phyloP scores from a whole-genome alignment of 2,329 filamentous ascomycete species.

The Hortaea werneckii region DNA sequence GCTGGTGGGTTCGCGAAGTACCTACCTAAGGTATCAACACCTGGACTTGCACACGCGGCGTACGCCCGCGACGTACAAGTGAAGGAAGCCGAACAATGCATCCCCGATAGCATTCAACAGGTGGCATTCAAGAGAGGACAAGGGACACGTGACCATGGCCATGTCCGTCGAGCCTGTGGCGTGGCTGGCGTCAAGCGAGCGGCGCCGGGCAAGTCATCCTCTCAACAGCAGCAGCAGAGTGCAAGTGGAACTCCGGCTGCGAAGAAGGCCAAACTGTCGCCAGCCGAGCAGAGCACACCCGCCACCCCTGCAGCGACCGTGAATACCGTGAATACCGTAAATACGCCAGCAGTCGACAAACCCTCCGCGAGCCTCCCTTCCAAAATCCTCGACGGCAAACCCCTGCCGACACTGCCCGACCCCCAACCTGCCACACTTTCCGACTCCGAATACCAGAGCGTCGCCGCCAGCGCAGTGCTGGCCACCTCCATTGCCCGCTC shows the following conservation, averaged over 20 bases:
- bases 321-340: not conserved
- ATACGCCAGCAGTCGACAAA: not conserved
- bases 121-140: too few species aligned
- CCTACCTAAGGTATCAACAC: too few species aligned
- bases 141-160: too few species aligned
- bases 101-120: too few species aligned
- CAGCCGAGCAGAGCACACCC: not conserved
- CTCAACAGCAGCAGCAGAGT: conserved; percentile 12
- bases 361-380: conserved; percentile 41
- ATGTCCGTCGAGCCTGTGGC: conserved; percentile 2
- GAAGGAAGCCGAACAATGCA: too few species aligned
- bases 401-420: conserved; percentile 59
- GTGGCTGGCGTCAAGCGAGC: conserved; percentile 16
- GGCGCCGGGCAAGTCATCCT: not conserved
- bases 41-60: too few species aligned
- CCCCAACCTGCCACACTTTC: conserved; percentile 56
- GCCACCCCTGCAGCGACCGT: not conserved
- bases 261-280: conserved; percentile 16
- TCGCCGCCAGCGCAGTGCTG: conserved; percentile 67
- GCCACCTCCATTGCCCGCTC: conserved; percentile 64
- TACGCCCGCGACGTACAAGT: too few species aligned
- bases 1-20: too few species aligned
- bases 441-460: conserved; percentile 58
- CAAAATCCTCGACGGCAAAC: conserved; percentile 53
- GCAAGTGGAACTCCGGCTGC: conserved; percentile 9